Evolutionary conservation across 1,284 basidiomycete genomes (phyloP).

Genomic region (Tetrapyrgos nigripes): DNA sequence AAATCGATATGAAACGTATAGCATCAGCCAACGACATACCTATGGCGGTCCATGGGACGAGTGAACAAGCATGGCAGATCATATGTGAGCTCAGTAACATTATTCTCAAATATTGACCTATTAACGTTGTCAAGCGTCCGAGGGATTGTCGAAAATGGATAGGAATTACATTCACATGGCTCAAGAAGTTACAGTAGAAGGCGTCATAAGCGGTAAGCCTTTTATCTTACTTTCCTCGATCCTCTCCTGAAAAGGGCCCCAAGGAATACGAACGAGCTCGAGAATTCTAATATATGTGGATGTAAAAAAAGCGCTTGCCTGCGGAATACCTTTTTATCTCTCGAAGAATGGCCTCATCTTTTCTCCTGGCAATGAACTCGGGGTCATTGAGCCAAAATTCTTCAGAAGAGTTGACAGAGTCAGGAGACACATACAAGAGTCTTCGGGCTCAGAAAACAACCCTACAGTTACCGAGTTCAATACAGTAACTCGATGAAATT

Average conservation of each 20-base stretch:
- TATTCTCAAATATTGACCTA: too few relatives aligned
- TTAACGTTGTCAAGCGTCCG: constrained; percentile 39
- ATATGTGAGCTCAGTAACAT: constrained; percentile 62
- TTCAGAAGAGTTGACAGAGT: constrained; percentile 58
- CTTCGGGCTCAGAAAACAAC: too few relatives aligned
- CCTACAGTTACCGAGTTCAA: too few relatives aligned
- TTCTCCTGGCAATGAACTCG: constrained; percentile 61
- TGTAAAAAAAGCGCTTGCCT: constrained; percentile 61
- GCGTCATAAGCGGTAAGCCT: constrained; percentile 63
- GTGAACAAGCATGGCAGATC: constrained; percentile 51
- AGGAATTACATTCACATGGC: constrained; percentile 81
- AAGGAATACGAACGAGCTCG: constrained; percentile 69
- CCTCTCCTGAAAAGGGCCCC: too few relatives aligned
- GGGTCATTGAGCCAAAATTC: constrained; percentile 55
- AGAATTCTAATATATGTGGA: constrained; percentile 73
- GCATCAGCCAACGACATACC: constrained; percentile 56
- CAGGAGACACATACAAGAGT: constrained; percentile 1
- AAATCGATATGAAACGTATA: constrained; percentile 62
- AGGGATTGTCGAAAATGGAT: constrained; percentile 70
- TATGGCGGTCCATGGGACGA: constrained; percentile 70
- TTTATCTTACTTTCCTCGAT: background rate
- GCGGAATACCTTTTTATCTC: constrained; percentile 64
- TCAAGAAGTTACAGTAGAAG: constrained; percentile 50
- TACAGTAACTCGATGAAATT: too few relatives aligned
- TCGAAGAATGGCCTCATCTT: constrained; percentile 77